Percentiles rank a stretch among this genome's conserved stretches.
These are phyloP conservation scores for Globisporangium radiosum DNA, from an alignment of 352 stramenopile genomes.

Conservation along the genomic window DNA sequence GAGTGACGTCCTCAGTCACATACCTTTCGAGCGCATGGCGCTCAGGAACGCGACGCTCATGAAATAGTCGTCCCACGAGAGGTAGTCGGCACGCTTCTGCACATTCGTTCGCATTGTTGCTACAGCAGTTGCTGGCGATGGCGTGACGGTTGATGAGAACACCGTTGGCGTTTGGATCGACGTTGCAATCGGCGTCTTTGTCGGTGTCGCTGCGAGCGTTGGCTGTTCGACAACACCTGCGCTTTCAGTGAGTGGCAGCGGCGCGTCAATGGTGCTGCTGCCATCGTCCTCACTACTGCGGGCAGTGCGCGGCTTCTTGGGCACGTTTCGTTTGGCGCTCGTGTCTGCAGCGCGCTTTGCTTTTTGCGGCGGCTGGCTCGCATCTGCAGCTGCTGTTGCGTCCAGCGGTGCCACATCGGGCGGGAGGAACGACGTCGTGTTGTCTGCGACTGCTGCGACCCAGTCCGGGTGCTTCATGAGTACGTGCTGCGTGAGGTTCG, in stretches of 20 bases:
- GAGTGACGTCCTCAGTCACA: not conserved
- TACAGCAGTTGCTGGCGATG: not conserved
- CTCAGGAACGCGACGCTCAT: constrained; percentile 99
- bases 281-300: not conserved
- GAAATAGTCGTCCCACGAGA: constrained; percentile 99
- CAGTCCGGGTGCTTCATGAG: constrained; percentile 59
- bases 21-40: constrained; percentile 97
- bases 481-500: constrained; percentile 63
- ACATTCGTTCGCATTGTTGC: not conserved
- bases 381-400: not conserved
- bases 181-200: not conserved
- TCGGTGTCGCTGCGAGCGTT: too few relatives aligned
- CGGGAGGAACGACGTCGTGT: constrained; percentile 15
- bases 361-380: not conserved
- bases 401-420: constrained; percentile 7
- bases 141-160: not conserved
- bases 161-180: not conserved
- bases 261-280: not conserved
- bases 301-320: not conserved
- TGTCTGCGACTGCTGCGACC: constrained; percentile 22
- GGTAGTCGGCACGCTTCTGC: constrained; percentile 86
- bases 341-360: not conserved
- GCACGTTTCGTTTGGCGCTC: not conserved
- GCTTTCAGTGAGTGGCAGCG: too few relatives aligned
- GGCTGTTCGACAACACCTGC: too few relatives aligned